Evolutionary conservation across 345 rosid species (phyloP).

Genomic region (Salix suchowensis): DNA sequence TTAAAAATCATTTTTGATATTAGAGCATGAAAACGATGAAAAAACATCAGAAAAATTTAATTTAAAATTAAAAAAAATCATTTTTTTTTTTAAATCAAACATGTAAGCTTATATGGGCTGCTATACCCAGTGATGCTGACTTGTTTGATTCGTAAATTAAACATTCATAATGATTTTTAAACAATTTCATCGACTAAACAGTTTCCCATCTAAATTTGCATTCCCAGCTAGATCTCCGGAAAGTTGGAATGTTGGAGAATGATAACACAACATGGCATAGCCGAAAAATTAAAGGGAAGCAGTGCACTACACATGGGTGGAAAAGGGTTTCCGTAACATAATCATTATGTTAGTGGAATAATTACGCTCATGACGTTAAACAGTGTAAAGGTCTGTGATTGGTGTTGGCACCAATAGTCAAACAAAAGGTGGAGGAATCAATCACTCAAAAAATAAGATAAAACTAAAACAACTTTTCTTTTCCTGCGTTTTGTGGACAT

Average conservation of each 20-base stretch:
- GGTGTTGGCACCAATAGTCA: constrained; percentile 12
- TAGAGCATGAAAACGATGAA: too few species aligned
- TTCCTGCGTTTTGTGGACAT: constrained; percentile 3
- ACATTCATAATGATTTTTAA: too few species aligned
- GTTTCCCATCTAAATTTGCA: background rate
- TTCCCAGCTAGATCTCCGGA: constrained; percentile 9
- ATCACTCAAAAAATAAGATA: background rate
- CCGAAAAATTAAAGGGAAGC: background rate
- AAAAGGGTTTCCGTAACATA: constrained; percentile 11
- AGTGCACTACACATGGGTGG: constrained; percentile 12
- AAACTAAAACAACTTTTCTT: background rate
- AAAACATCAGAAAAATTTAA: too few species aligned
- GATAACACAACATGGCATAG: constrained; percentile 11
- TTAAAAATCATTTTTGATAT: too few species aligned
- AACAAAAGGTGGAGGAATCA: background rate
- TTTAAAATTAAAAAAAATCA: too few species aligned
- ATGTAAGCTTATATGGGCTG: too few species aligned
- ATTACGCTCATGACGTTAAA: constrained; percentile 1
- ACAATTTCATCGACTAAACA: background rate
- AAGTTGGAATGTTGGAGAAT: constrained; percentile 17
- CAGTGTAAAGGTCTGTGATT: constrained; percentile 5
- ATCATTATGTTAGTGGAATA: constrained; percentile 23
- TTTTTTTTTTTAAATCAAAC: too few species aligned
- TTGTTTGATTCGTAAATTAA: too few species aligned
- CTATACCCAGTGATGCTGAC: too few species aligned